Base-by-base conservation (phyloP, 495 filamentous ascomycete genomes). In the Neurospora pannonica region DNA sequence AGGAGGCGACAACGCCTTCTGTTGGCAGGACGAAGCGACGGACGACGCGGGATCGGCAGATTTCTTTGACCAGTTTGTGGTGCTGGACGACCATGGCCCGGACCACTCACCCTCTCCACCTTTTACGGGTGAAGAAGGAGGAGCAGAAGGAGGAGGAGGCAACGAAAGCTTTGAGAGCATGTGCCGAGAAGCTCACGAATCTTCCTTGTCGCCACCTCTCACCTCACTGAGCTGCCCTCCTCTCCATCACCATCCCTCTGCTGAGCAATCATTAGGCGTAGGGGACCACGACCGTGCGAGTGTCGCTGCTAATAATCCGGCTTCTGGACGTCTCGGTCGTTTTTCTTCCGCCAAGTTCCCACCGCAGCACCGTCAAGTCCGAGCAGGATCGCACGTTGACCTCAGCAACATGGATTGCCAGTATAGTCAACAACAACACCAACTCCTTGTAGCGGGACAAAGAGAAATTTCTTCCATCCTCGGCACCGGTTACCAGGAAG, bases 11-110 rank as follows among this genome's bases (percentile, higher is more conserved):
- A 75, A 75, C 60, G 73, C 77, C 72, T 78, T 78, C 38, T 80
- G 75, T 74, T 82, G 82, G 80, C 80, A 79, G 39, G 82, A 84
- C 71, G 74, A 74, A 71, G 80, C 31, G 54, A 36, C 75, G 54
- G 80, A 80, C 76, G 79, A 83, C 13, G 80, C 75, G 70, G 79
- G 77, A 72, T 74, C 83, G 71, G 75, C 76, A 34, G 84, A 85
- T 42, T 82, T 86, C 82, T 84, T 85, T 84, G 85, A 86, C 40
- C 81, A 86, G 71, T 86, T 82, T 73, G 75, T 86, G 71, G 79
- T 82, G 76, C 83, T 86, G 77, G 83, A 86, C 71, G 74, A 72
- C 38, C 76, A 37, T 21, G 54, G 54, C 60, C 75, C 72, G 19
- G 70, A 75, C 34, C 79, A 81, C 36, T 74, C 79, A 46, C 71